phyloP scores from a whole-genome alignment of 768 basidiomycete species.

The Collybia sordida region DNA sequence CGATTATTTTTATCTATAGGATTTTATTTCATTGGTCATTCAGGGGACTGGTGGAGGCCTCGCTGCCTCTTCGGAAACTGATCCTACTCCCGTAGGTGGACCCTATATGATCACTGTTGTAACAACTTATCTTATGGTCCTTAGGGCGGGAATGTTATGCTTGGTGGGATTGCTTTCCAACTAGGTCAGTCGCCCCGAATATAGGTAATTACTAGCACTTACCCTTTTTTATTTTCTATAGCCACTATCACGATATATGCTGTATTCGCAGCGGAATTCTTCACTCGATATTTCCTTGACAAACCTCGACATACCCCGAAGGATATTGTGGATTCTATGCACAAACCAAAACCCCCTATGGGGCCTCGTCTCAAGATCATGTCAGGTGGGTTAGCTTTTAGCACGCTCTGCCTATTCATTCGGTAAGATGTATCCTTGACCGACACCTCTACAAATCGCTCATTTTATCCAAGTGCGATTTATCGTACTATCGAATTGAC shows the following conservation, averaged over 20 bases:
- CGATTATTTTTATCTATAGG: constrained; percentile 24
- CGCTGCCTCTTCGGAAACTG: constrained; percentile 36
- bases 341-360: constrained; percentile 7
- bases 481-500: constrained; percentile 54
- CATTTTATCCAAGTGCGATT: constrained; percentile 33
- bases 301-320: constrained; percentile 26
- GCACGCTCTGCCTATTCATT: constrained; percentile 43
- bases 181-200: constrained; percentile 29
- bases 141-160: constrained; percentile 41
- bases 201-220: too few relatives aligned
- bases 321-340: not conserved
- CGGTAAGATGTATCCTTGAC: constrained; percentile 28
- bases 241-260: constrained; percentile 44
- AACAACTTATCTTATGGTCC: not conserved
- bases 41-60: constrained; percentile 65
- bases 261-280: constrained; percentile 42
- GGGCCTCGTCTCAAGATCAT: constrained; percentile 25
- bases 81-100: constrained; percentile 15
- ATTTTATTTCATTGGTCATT: constrained; percentile 58
- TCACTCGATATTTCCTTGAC: constrained; percentile 37
- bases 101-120: not conserved
- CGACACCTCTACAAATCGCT: not conserved
- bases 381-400: constrained; percentile 34
- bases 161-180: constrained; percentile 64
- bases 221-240: constrained; percentile 11